A percentile compares a stretch with the other conserved stretches of the same genome.
Conservation (phyloP, 1,139 yeast species). For the Debaryomyces udenii region DNA sequence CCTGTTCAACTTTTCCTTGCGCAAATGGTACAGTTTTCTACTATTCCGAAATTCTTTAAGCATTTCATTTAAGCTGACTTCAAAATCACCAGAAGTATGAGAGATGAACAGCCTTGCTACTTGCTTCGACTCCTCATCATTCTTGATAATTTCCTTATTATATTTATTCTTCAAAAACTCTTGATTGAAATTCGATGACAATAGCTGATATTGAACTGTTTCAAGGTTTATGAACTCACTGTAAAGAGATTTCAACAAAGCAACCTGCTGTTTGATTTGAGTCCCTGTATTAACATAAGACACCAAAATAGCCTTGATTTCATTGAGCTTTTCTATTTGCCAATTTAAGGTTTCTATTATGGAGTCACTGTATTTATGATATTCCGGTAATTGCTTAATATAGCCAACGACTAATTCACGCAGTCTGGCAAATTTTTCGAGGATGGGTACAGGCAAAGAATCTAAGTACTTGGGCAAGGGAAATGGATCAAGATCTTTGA, state of each 20-base stretch:
- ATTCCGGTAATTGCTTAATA: constrained; percentile 29
- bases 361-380: constrained; percentile 22
- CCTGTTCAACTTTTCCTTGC: constrained; percentile 61
- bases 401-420: constrained; percentile 37
- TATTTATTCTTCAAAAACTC: constrained; percentile 34
- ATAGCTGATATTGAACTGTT: constrained; percentile 43
- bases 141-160: constrained; percentile 27
- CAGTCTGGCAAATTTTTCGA: constrained; percentile 31
- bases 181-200: constrained; percentile 42
- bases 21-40: constrained; percentile 54
- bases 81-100: constrained; percentile 10
- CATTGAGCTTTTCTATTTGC: constrained; percentile 27
- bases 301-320: constrained; percentile 26
- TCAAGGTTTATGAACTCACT: constrained; percentile 41
- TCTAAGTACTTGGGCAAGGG: constrained; percentile 34
- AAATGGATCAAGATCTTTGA: constrained; percentile 24
- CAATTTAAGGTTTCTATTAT: constrained; percentile 22
- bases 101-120: constrained; percentile 19
- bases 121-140: constrained; percentile 27
- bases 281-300: constrained; percentile 30
- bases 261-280: constrained; percentile 31
- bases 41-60: constrained; percentile 47
- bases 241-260: constrained; percentile 29
- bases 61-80: constrained; percentile 31
- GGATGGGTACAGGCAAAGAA: constrained; percentile 30